Evolutionary conservation across 352 stramenopile species (phyloP), one percentile per base, ranked within the genome.

Genomic region (Globisporangium uncinulatum): DNA sequence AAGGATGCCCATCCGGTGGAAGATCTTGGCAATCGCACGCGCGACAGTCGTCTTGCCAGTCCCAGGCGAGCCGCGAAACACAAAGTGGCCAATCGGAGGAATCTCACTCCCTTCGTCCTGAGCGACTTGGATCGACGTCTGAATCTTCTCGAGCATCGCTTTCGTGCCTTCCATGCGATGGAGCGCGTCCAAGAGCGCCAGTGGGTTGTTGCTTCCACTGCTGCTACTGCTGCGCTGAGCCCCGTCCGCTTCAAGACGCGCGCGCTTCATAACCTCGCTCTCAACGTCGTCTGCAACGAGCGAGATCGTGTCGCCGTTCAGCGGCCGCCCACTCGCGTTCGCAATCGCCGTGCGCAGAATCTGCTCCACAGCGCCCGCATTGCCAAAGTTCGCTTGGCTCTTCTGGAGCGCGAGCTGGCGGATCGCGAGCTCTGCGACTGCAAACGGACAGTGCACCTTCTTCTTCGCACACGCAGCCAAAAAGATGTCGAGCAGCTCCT

Each of bases 41-140:
- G 94, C 94, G 1, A 99, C 91, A 1, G 80, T 94, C 1, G 84
- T 97, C 65, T 97, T 97, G 15, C 89, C 87, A 0, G 86, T 97
- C 0, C 89, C 89, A 7, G 89, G 86, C 4, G 77, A 85, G 1
- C 90, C 89, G n/a, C 76, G 87, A 54, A 98, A 97, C 10, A 92
- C 67, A 67, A 95, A 91, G 62, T 97, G 79, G 3, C 79, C 83
- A 34, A 90, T 75, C 51, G 83, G 59, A 1, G 83, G 78, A 14
- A 79, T 46, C 14, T 65, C 66, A 8, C 75, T 78, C 17, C 82
- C 82, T 70, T 92, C 82, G 5, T 77, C 67, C 50, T 89, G 72
- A 0, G 83, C 81, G 5, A 93, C 81, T 20, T 76, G 57, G 52
- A 93, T 73, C 50, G 74, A 63, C 24, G 80, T 89, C 19, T 72